Conservation (phyloP, 2,329 filamentous ascomycete genomes). For the Teratosphaeria destructans region DNA sequence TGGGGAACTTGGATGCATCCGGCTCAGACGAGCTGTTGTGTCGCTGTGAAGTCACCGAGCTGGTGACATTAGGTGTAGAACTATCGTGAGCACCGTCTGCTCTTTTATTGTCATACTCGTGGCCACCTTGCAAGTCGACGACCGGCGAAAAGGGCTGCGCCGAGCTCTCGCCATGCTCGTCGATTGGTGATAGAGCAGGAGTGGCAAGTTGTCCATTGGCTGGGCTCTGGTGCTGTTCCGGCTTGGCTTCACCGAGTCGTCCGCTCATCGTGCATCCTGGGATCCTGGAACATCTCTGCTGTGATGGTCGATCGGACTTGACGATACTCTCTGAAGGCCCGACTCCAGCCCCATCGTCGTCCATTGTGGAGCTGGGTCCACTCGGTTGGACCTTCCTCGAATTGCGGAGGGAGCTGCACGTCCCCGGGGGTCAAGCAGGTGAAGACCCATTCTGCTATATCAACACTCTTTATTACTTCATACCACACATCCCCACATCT, state of each 20-base stretch:
- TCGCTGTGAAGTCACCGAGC: neutral
- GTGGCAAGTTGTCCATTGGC: constrained; percentile 15
- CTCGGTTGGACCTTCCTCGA: neutral
- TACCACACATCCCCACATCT: neutral
- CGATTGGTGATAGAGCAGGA: constrained; percentile 20
- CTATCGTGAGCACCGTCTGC: neutral
- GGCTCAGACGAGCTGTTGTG: constrained; percentile 18
- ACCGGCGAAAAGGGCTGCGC: constrained; percentile 5
- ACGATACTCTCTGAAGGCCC: too few relatives aligned
- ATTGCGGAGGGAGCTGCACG: neutral
- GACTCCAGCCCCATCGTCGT: too few relatives aligned
- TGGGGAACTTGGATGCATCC: constrained; percentile 16
- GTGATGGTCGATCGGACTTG: too few relatives aligned
- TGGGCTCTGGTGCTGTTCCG: neutral
- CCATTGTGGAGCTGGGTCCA: neutral
- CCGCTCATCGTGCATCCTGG: neutral
- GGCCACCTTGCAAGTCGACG: neutral
- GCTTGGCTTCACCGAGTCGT: neutral
- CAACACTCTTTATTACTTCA: neutral
- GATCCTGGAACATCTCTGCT: neutral
- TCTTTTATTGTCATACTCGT: neutral
- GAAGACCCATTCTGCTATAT: neutral
- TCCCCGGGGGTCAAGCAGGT: neutral
- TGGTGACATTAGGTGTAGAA: neutral
- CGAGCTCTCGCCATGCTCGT: constrained; percentile 12